These are phyloP conservation scores for Ustanciosporium gigantosporum DNA, from an alignment of 1,284 basidiomycete species.

Conservation along the genomic window DNA sequence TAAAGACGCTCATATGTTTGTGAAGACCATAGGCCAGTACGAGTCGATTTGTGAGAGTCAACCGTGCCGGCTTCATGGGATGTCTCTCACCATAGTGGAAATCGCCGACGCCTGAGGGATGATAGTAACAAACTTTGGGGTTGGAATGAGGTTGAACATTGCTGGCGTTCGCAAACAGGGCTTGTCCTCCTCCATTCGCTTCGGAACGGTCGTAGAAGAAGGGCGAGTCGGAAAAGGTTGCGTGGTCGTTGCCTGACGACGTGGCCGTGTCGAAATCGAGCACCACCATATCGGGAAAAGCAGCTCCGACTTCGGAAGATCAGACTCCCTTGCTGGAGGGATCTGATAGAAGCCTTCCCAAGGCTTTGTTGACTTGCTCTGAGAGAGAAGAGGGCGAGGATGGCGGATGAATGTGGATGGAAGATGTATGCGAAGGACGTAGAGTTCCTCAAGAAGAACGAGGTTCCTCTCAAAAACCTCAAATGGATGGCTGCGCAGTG, in stretches of 20 bases:
- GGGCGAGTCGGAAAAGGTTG: slow-evolving; percentile 54
- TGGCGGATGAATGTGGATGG: too few species aligned
- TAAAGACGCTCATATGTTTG: slow-evolving; percentile 91
- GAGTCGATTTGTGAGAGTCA: slow-evolving; percentile 91
- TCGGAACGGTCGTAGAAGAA: slow-evolving; percentile 55
- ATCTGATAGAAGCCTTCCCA: too few species aligned
- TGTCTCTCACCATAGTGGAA: slow-evolving; percentile 82
- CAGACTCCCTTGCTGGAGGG: too few species aligned
- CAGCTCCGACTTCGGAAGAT: too few species aligned
- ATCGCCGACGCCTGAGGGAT: slow-evolving; percentile 87
- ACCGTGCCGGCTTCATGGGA: slow-evolving; percentile 95
- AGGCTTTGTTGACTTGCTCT: too few species aligned
- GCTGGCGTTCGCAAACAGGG: slow-evolving; percentile 34
- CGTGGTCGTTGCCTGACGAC: slow-evolving; percentile 21
- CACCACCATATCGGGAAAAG: slow-evolving; percentile 57
- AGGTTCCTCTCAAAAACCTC: too few species aligned
- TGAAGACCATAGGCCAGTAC: slow-evolving; percentile 96
- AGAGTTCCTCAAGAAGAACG: too few species aligned
- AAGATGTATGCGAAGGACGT: too few species aligned
- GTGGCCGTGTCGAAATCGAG: slow-evolving; percentile 51
- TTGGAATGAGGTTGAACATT: slow-evolving; percentile 55
- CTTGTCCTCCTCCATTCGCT: slow-evolving; percentile 33
- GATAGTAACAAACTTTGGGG: slow-evolving; percentile 89
- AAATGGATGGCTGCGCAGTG: too few species aligned
- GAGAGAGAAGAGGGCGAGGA: too few species aligned